Base-by-base conservation (phyloP, 2,329 filamentous ascomycete species). In the Alternaria novae-zelandiae region DNA sequence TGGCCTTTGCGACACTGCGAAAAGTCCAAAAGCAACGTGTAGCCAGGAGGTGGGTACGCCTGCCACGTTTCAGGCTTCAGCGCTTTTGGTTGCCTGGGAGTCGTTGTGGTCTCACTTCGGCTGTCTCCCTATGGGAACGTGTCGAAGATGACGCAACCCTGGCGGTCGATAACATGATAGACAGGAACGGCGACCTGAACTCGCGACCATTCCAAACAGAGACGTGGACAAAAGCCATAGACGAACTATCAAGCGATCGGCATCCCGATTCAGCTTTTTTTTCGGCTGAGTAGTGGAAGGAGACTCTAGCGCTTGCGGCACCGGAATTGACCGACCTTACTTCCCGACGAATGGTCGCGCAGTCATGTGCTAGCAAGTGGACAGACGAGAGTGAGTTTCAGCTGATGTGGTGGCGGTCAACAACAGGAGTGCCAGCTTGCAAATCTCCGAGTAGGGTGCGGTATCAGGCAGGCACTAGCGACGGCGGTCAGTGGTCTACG, bases 221-320 rank as follows among this genome's bases (percentile, higher is more conserved):
- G 57, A 56, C 47, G 58, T 53, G 11, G 41, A 46, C 45, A 32
- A 43, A 53, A 53, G 49, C 49, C 28, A 53, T 25, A n/a, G 30
- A 53, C 12, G 13, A 36, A 54, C 45, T 46, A 26, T 20, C 21
- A 49, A 44, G 58, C 50, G 62, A 61, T 65, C 59, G 47, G n/a
- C 54, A 47, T 41, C 47, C 55, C 47, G 30, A 63, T 64, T 21
- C 11, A 63, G 53, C 50, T 41, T 54, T 30, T 54, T 30, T 28
- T 26, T 25, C 41, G 45, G 56, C 17, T 41, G 32, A 57, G 32
- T 25, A 51, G 56, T 51, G 26, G 30, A 49, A 43, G 54, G 20
- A 50, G n/a, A 26, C 30, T 41, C 46, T 58, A 58, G 56, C 30
- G 45, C n/a, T 30, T 43, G 46, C 12, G 25, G 46, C 25, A 15